These are phyloP conservation scores for Taphrina communis DNA, from an alignment of 1,139 yeast genomes.

Conservation along the genomic window DNA sequence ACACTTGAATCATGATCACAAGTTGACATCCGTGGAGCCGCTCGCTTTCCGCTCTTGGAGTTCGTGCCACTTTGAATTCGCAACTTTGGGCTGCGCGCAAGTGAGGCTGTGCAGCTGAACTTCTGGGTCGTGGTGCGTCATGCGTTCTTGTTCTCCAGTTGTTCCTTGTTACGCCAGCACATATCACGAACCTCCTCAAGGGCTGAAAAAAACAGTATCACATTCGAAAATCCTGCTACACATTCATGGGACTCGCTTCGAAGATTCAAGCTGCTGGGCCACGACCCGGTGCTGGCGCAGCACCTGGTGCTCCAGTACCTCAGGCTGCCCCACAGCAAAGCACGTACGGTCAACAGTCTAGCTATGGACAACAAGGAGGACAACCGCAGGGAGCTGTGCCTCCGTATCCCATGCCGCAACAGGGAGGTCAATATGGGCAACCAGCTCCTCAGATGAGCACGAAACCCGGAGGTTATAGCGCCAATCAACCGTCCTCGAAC, in stretches of 20 bases:
- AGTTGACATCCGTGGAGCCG: too few species aligned
- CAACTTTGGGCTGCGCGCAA: too few species aligned
- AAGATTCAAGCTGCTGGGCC: constrained; percentile 33
- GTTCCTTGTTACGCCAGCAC: not conserved
- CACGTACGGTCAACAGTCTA: constrained; percentile 17
- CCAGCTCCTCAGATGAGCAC: constrained; percentile 19
- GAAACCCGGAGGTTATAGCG: constrained; percentile 32
- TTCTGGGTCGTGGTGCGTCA: too few species aligned
- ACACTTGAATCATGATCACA: too few species aligned
- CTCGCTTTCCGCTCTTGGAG: too few species aligned
- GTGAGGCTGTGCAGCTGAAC: too few species aligned
- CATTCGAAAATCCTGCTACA: not conserved
- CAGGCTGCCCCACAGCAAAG: constrained; percentile 11
- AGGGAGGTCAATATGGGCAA: constrained; percentile 19
- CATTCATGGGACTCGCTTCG: constrained; percentile 30
- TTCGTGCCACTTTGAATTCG: too few species aligned
- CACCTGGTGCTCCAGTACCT: constrained; percentile 21
- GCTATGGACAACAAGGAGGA: constrained; percentile 14
- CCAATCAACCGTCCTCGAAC: constrained; percentile 35
- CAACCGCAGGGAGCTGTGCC: constrained; percentile 7
- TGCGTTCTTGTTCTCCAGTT: too few species aligned
- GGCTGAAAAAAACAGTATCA: too few species aligned
- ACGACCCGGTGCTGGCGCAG: constrained; percentile 23
- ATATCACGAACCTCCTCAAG: too few species aligned
- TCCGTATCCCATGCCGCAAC: constrained; percentile 2